Base-by-base conservation (phyloP, 768 basidiomycete species). In the Calocera viscosa region DNA sequence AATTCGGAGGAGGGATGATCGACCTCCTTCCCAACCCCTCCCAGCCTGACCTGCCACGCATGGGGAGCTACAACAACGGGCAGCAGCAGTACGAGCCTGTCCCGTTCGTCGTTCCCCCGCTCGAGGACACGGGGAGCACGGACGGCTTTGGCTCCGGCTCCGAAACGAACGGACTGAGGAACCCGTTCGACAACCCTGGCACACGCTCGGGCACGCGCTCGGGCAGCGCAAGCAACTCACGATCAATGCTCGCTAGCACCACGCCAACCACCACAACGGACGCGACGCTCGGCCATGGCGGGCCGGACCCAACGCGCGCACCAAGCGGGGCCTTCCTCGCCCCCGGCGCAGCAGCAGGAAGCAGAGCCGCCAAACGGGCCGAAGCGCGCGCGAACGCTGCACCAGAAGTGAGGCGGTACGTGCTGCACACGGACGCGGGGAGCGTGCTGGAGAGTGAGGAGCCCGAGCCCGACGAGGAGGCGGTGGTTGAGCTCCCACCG, bases 31-130 rank as follows among this genome's bases (percentile, higher is more conserved):
- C 53, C 2, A 60, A 60, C 19, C 26, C 53, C 26, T 60, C 53
- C 2, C 26, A 26, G 7, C 2, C 53, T 26, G 53, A 60, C 30
- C 53, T 60, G 26, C 53, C 53, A 5, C 53, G 53, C 2, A 11
- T 5, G 14, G 53, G 30, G 14, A 22, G 24, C 26, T 22, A 16
- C 22, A 60, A 11, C 53, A 11, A 7, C 11, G 30, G 19, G 8
- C 53, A 11, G 30, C 53, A 60, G 43, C 53, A 60, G 30, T 60
- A 60, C 53, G 53, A 60, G 53, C 53, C 53, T 19, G 53, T 60
- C 11, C 53, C 53, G 26, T 60, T 60, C 53, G 14, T 60, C 26
- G 53, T 60, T 5, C 53, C 53, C 22, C 53, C 53, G 11, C 30
- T 60, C 2, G 53, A 60, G 53, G 53, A 60, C 35, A 38, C 35